These are phyloP conservation scores for Rhododendron ferrugineum DNA, from an alignment of 148 eudicot genomes.

Conservation along the genomic window DNA sequence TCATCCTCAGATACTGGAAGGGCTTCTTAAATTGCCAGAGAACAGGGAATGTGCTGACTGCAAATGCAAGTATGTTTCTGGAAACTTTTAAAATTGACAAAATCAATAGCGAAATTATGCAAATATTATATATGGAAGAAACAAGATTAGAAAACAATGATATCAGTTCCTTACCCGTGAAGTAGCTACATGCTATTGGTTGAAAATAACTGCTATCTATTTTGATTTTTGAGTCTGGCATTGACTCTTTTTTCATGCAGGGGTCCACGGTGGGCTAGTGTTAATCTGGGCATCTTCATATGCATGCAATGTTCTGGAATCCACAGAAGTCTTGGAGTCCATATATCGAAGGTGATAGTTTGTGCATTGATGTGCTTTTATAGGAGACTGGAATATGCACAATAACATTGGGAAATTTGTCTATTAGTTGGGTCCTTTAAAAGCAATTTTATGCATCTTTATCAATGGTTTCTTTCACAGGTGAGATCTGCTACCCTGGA, in stretches of 20 bases:
- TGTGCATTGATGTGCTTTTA: constrained; percentile 8
- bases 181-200: background rate
- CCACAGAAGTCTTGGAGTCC: constrained; percentile 98
- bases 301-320: constrained; percentile 99
- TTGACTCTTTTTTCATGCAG: constrained; percentile 34
- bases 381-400: background rate
- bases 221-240: background rate
- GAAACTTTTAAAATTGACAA: background rate
- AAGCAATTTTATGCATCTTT: background rate
- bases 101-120: background rate
- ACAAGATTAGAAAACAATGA: constrained; percentile 3
- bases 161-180: background rate
- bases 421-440: background rate
- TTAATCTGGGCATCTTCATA: constrained; percentile 89
- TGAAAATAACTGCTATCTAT: constrained; percentile 3
- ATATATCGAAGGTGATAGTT: constrained; percentile 82
- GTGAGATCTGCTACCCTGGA: constrained; percentile 99
- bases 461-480: constrained; percentile 27
- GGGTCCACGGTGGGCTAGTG: constrained; percentile 99
- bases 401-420: background rate
- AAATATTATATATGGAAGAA: background rate
- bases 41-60: constrained; percentile 98
- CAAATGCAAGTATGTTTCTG: constrained; percentile 68
- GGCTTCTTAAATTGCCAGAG: constrained; percentile 90
- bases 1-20: constrained; percentile 72